These are phyloP conservation scores for Colletotrichum melonis DNA, from an alignment of 2,329 filamentous ascomycete species.

Conservation along the genomic window DNA sequence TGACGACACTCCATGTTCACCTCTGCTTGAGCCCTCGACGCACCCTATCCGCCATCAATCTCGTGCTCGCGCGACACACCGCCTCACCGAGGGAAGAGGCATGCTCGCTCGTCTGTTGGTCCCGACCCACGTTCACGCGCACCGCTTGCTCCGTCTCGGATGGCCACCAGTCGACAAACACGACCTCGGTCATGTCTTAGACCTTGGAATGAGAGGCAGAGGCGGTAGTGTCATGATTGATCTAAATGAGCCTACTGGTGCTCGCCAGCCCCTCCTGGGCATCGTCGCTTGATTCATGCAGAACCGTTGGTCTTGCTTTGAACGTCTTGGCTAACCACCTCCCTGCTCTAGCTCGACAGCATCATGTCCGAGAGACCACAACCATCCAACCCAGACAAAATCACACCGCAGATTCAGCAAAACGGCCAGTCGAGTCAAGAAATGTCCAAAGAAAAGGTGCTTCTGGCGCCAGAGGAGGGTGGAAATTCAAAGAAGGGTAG, in stretches of 20 bases:
- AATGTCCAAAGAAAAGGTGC: constrained; percentile 57
- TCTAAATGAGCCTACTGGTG: constrained; percentile 10
- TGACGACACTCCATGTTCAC: constrained; percentile 20
- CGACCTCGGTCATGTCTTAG: constrained; percentile 37
- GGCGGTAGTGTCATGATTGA: constrained; percentile 24
- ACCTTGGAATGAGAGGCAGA: constrained; percentile 32
- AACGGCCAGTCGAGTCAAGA: constrained; percentile 46
- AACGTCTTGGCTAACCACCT: constrained; percentile 20
- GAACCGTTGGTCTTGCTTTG: constrained; percentile 14
- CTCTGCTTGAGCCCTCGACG: background rate
- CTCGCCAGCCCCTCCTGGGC: constrained; percentile 28
- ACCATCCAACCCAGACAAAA: constrained; percentile 43
- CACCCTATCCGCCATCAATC: background rate
- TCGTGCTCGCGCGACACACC: background rate
- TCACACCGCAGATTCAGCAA: constrained; percentile 40
- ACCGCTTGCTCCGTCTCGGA: constrained; percentile 13
- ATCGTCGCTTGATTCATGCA: constrained; percentile 18
- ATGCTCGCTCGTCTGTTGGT: constrained; percentile 8
- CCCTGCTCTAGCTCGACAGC: constrained; percentile 19
- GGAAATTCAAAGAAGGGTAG: constrained; percentile 60
- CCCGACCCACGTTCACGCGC: constrained; percentile 9
- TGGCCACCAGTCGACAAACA: constrained; percentile 6
- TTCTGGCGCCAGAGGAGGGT: constrained; percentile 54
- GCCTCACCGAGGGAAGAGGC: constrained; percentile 6
- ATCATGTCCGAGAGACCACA: constrained; percentile 47